Base-by-base conservation (phyloP, 768 basidiomycete species). In the Lanmaoa rubissima region DNA sequence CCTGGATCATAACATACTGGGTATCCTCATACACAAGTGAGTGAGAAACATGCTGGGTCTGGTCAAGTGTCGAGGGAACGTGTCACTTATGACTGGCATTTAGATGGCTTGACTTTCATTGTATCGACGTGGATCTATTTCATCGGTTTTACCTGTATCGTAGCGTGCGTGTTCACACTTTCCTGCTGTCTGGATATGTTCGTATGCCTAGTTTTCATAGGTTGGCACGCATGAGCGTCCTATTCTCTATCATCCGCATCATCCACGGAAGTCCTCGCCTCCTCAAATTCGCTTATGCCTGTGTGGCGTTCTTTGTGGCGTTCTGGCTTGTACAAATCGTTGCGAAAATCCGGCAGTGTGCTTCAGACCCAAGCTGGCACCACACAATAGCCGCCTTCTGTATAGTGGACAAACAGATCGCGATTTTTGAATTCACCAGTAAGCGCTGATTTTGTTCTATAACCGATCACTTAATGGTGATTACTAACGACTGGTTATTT, bases 231-330 rank as follows among this genome's bases (percentile, higher is more conserved):
- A 38, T 55, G 50, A 64, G 58, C 34, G 24, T 53, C 17, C 24
- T 64, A 26, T 57, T 54, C n/a, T 64, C 58, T 11, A 55, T 63
- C 28, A 55, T 50, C 34, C 53, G 57, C 5, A 48, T 63, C 13
- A 28, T 55, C n/a, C 32, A 52, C 24, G 19, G 21, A 24, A 32
- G 50, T 17, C 2, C 36, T 4, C 31, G 0, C 38, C 42, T 55
- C 16, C 51, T 40, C 3, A 26, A 21, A n/a, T 39, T 59, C 36
- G 34, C 58, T 9, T 48, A 41, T 19, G 32, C 10, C 21, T 44
- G 49, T 21, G 40, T 13, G 16, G 24, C 19, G 8, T 48, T 50
- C 21, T 62, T 57, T 34, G 31, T 14, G 14, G n/a, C 24, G 17
- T 44, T 44, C 32, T 63, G 47, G 48, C 21, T 54, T 13, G 35